Base-by-base conservation (phyloP, 305 asterid species). In the Solanum hybrid region DNA sequence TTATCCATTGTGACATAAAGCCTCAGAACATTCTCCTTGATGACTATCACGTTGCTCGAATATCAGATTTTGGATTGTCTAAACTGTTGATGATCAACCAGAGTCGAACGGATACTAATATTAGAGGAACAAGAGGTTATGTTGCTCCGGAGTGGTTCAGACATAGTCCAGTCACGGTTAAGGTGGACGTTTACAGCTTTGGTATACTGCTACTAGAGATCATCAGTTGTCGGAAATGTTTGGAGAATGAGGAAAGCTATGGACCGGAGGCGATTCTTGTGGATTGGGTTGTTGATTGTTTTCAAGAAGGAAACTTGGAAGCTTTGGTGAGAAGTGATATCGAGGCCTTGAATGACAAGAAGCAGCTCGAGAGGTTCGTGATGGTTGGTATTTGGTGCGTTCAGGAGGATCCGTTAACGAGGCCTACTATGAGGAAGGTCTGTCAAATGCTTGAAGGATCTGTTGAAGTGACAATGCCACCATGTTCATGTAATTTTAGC, bases 1-100 rank as follows among this genome's bases (percentile, higher is more conserved):
- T 95, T 86, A 94, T 95, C 27, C 98, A 94, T 14, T 95, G 98
- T 27, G 98, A 95, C 79, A 93, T 95, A 35, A 94, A 95, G 93
- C 96, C 96, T 40, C 95, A 95, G 36, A 94, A 95, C 89, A 90
- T 94, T 22, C 98, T 95, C 34, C 92, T 94, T 7, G 96, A 95
- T 17, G 95, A 94, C 0, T 78, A 91, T 80, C 69, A 89, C 86
- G 87, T 87, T 14, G 91, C 95, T 5, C 88, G 94, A 51, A 95
- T 95, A 14, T 92, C 97, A 10, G 98, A 95, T 86, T 94, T 94
- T 27, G 97, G 98, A 22, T 31, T 95, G 87, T 95, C 98, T 1
- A 95, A 95, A 64, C 94, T 94, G 31, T 3, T 94, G 88, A 64
- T 14, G 93, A 37, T 88, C 66, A 85, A 94, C 31, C 96, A 94